A percentile compares a stretch with the other conserved stretches of the same genome.
Conservation (phyloP, 2,329 filamentous ascomycete genomes). For the Monilinia polystroma region DNA sequence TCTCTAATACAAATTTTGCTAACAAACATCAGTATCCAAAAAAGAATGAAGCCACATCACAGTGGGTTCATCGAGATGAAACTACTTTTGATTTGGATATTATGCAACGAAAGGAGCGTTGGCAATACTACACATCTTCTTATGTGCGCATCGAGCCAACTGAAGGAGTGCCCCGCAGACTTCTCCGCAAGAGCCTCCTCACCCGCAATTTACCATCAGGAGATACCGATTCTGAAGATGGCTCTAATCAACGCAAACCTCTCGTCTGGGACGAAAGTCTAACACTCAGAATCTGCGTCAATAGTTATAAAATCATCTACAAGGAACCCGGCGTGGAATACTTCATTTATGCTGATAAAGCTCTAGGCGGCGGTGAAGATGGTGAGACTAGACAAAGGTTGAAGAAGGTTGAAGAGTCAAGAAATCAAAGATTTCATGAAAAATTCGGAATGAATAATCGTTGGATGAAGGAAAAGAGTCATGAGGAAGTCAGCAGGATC, state of each 20-base stretch:
- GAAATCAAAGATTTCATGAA: slow-evolving; percentile 49
- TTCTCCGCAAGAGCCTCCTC: slow-evolving; percentile 65
- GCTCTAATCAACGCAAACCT: slow-evolving; percentile 56
- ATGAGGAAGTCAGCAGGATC: slow-evolving; percentile 49
- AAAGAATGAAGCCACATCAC: slow-evolving; percentile 67
- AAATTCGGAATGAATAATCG: slow-evolving; percentile 53
- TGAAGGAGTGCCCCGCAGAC: slow-evolving; percentile 66
- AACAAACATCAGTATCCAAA: slow-evolving; percentile 57
- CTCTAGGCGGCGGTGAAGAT: slow-evolving; percentile 42
- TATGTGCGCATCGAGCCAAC: slow-evolving; percentile 88
- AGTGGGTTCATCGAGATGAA: slow-evolving; percentile 66
- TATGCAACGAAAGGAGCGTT: slow-evolving; percentile 76
- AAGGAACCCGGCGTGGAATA: slow-evolving; percentile 68
- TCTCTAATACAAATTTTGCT: slow-evolving; percentile 22
- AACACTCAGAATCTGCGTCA: slow-evolving; percentile 71
- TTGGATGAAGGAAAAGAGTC: slow-evolving; percentile 51
- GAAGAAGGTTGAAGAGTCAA: slow-evolving; percentile 40
- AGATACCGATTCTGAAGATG: slow-evolving; percentile 63
- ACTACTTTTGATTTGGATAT: slow-evolving; percentile 86
- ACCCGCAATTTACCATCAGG: slow-evolving; percentile 66
- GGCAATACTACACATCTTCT: slow-evolving; percentile 95
- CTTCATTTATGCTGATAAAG: slow-evolving; percentile 56
- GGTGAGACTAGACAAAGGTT: slow-evolving; percentile 38
- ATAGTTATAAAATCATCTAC: slow-evolving; percentile 78
- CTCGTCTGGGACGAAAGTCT: slow-evolving; percentile 66